phyloP scores from a whole-genome alignment of 2,329 filamentous ascomycete species.

The Alternaria alternata region DNA sequence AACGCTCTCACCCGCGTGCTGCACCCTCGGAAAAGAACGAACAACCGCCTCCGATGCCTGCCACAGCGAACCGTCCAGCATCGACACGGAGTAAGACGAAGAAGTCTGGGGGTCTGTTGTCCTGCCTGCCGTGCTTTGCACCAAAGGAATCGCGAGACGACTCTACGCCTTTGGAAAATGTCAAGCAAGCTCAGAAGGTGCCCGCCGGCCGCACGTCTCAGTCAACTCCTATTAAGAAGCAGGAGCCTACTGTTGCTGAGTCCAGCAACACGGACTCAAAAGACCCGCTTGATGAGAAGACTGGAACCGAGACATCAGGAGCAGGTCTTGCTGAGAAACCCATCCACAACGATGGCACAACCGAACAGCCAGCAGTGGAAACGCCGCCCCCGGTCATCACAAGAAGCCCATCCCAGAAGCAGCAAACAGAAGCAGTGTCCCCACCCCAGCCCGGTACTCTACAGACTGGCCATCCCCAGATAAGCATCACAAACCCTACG shows the following conservation, averaged over 20 bases:
- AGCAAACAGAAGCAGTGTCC: slow-evolving; percentile 39
- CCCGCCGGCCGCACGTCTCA: slow-evolving; percentile 55
- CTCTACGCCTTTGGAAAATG: slow-evolving; percentile 57
- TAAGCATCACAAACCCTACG: slow-evolving; percentile 57
- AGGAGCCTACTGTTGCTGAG: slow-evolving; percentile 50
- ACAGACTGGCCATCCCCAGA: slow-evolving; percentile 48
- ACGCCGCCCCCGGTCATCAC: slow-evolving; percentile 38
- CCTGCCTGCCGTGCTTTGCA: slow-evolving; percentile 72
- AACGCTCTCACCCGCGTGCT: slow-evolving; percentile 52
- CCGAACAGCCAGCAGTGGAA: slow-evolving; percentile 33
- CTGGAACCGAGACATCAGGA: slow-evolving; percentile 33
- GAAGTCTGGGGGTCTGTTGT: slow-evolving; percentile 51
- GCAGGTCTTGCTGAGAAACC: slow-evolving; percentile 35
- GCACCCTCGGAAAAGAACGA: slow-evolving; percentile 52
- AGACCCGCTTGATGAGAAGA: slow-evolving; percentile 57
- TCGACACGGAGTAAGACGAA: slow-evolving; percentile 52
- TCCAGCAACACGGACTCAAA: slow-evolving; percentile 56
- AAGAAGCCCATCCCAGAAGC: slow-evolving; percentile 45
- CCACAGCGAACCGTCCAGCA: slow-evolving; percentile 41
- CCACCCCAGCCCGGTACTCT: slow-evolving; percentile 45
- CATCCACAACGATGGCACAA: slow-evolving; percentile 31
- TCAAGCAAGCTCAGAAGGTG: slow-evolving; percentile 52
- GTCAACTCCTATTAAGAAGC: slow-evolving; percentile 58
- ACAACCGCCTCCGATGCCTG: slow-evolving; percentile 42
- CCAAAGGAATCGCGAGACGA: slow-evolving; percentile 65